Conservation (phyloP, 2,329 filamentous ascomycete genomes). For the Cyclaneusma minus region DNA sequence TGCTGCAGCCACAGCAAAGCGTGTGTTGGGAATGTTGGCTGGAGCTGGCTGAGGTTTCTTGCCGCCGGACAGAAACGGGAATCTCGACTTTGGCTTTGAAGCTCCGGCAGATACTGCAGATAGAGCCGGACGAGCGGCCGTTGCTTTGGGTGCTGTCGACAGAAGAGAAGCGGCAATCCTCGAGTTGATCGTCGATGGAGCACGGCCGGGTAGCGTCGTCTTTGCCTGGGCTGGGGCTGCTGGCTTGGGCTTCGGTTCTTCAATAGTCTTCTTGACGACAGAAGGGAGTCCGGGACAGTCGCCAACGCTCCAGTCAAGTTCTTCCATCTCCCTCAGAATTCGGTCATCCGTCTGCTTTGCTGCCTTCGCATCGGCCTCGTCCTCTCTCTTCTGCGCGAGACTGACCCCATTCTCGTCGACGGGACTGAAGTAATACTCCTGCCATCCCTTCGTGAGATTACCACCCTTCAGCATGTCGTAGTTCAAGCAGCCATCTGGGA, state of each 20-base stretch:
- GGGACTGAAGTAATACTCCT: conserved; percentile 42
- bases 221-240: conserved; percentile 5
- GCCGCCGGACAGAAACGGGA: conserved; percentile 22
- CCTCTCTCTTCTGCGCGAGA: conserved; percentile 42
- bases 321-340: conserved; percentile 50
- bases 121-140: conserved; percentile 15
- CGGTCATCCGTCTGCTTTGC: conserved; percentile 46
- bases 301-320: conserved; percentile 42
- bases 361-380: conserved; percentile 24
- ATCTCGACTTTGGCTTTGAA: conserved; percentile 16
- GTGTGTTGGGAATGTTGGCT: conserved; percentile 29
- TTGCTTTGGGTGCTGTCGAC: conserved; percentile 23
- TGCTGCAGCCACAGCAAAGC: conserved; percentile 44
- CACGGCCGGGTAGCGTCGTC: conserved; percentile 10
- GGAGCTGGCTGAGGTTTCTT: conserved; percentile 24
- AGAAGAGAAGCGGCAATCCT: conserved; percentile 38
- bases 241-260: conserved; percentile 5
- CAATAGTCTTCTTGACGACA: conserved; percentile 15
- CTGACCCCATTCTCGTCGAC: conserved; percentile 54
- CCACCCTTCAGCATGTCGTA: conserved; percentile 41
- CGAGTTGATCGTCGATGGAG: conserved; percentile 36
- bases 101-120: no score
- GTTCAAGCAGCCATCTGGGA: conserved; percentile 39
- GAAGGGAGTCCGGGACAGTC: conserved; percentile 32
- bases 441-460: conserved; percentile 46